phyloP scores from a whole-genome alignment of 1,284 basidiomycete species.

The Melampsora americana region DNA sequence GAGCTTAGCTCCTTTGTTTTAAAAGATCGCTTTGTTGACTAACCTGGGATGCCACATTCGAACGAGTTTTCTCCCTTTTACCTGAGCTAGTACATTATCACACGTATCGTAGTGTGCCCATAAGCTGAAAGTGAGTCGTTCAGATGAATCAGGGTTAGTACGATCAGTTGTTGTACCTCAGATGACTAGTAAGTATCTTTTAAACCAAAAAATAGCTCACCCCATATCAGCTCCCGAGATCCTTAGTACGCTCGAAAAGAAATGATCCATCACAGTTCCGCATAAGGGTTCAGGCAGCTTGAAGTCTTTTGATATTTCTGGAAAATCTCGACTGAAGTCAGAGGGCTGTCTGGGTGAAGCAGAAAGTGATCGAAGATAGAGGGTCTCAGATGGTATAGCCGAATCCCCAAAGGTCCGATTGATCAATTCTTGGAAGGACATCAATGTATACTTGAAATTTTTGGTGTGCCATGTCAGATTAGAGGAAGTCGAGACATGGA shows the following conservation, averaged over 20 bases:
- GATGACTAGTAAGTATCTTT: background rate
- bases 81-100: slow-evolving; percentile 43
- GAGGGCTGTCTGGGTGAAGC: slow-evolving; percentile 24
- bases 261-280: slow-evolving; percentile 7
- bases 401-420: slow-evolving; percentile 13
- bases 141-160: too few relatives aligned
- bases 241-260: slow-evolving; percentile 41
- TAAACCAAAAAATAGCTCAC: slow-evolving; percentile 1
- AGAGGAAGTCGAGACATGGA: slow-evolving; percentile 35
- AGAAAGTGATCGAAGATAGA: slow-evolving; percentile 43
- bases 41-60: slow-evolving; percentile 42
- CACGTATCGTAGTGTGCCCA: slow-evolving; percentile 44
- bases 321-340: slow-evolving; percentile 33
- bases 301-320: slow-evolving; percentile 32
- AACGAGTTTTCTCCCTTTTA: slow-evolving; percentile 32
- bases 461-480: slow-evolving; percentile 39
- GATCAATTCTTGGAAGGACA: slow-evolving; percentile 35
- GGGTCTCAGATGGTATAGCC: background rate
- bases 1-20: too few relatives aligned
- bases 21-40: background rate
- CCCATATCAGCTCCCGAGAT: slow-evolving; percentile 44
- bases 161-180: background rate
- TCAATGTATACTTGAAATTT: slow-evolving; percentile 40
- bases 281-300: slow-evolving; percentile 23
- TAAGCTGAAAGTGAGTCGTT: slow-evolving; percentile 14